Conservation (phyloP, 148 eudicot genomes). For the Simmondsia chinensis region DNA sequence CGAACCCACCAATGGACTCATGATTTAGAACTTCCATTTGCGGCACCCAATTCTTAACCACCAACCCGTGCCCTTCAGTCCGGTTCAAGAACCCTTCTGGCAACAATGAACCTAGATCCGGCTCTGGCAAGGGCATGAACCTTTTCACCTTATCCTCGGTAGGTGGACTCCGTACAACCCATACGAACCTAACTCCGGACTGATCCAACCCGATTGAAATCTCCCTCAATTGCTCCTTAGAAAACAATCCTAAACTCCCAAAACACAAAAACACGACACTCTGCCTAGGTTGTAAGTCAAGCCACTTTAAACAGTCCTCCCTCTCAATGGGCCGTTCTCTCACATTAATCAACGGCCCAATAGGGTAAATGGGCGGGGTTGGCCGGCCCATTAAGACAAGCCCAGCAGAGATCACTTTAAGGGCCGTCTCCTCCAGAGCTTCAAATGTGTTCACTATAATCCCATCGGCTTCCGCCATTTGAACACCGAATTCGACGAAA, state of each 20-base stretch:
- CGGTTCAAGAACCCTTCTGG: conserved; percentile 43
- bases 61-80: conserved; percentile 31
- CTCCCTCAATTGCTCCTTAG: conserved; percentile 19
- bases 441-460: conserved; percentile 16
- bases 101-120: conserved; percentile 25
- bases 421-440: conserved; percentile 13
- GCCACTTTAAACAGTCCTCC: conserved; percentile 24
- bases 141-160: background rate
- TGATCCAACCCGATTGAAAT: conserved; percentile 45
- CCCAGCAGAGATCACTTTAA: conserved; percentile 11
- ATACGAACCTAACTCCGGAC: conserved; percentile 42
- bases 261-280: conserved; percentile 29
- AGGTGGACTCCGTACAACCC: conserved; percentile 51
- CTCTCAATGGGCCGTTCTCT: background rate
- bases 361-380: conserved; percentile 17
- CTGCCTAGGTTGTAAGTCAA: conserved; percentile 16
- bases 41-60: conserved; percentile 58
- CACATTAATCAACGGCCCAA: conserved; percentile 13
- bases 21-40: conserved; percentile 35
- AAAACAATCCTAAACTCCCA: conserved; percentile 17
- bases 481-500: background rate
- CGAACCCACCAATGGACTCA: conserved; percentile 49
- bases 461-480: conserved; percentile 10
- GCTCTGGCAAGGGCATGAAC: conserved; percentile 16
- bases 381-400: background rate